Conservation (phyloP, 768 basidiomycete species). For the Melanogaster broomeanus region DNA sequence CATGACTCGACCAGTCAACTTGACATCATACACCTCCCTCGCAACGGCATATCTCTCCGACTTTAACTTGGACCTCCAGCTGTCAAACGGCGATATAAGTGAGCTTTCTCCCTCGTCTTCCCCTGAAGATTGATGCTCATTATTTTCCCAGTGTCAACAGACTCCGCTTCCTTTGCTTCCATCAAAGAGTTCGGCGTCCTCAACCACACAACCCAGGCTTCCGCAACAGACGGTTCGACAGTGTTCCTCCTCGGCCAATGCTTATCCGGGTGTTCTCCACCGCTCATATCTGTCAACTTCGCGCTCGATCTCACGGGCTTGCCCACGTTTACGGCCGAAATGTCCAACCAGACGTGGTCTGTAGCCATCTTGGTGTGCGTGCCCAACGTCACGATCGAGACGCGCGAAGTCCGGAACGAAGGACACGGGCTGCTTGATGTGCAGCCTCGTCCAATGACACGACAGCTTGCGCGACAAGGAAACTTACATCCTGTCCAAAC, state of each 20-base stretch:
- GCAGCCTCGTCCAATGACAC: constrained; percentile 12
- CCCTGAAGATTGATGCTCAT: background rate
- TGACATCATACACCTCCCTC: background rate
- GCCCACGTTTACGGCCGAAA: constrained; percentile 9
- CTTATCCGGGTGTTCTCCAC: constrained; percentile 15
- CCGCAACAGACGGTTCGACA: constrained; percentile 20
- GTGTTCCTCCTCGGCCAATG: constrained; percentile 25
- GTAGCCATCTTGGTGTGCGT: constrained; percentile 21
- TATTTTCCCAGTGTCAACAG: background rate
- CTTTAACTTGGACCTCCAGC: constrained; percentile 18
- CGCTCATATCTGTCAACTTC: background rate
- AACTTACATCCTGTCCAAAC: constrained; percentile 28
- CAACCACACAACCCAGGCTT: constrained; percentile 25
- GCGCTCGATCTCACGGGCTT: constrained; percentile 14
- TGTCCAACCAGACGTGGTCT: constrained; percentile 19
- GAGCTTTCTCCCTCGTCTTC: background rate
- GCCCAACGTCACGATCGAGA: constrained; percentile 26
- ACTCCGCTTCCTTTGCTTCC: background rate
- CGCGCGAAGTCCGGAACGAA: constrained; percentile 26
- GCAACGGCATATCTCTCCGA: constrained; percentile 15
- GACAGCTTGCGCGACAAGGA: constrained; percentile 16
- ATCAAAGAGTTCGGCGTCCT: constrained; percentile 6
- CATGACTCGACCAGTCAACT: constrained; percentile 15
- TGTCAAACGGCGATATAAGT: constrained; percentile 5
- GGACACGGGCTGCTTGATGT: constrained; percentile 20